Conservation (phyloP, 805 yeast species). For the Candida schatavii region DNA sequence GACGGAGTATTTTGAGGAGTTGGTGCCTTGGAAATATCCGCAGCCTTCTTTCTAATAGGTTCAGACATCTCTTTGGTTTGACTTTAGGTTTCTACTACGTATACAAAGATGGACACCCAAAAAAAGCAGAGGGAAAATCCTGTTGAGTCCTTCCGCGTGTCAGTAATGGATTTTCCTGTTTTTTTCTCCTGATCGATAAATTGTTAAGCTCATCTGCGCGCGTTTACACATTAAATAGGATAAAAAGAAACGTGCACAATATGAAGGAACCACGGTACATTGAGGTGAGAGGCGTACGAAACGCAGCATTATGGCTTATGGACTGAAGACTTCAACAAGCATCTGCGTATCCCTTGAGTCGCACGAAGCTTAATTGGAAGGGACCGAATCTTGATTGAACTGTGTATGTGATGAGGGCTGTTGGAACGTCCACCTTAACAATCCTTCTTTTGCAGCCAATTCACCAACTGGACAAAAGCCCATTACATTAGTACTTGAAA, state of each 20-base stretch:
- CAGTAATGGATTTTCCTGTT: background rate
- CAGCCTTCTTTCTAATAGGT: slow-evolving; percentile 74
- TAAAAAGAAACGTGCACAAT: background rate
- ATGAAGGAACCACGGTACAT: background rate
- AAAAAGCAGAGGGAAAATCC: background rate
- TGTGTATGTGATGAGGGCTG: too few species aligned
- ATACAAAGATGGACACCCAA: background rate
- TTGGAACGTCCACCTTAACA: too few species aligned
- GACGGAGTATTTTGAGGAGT: slow-evolving; percentile 99
- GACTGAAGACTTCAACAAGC: too few species aligned
- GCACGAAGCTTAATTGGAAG: too few species aligned
- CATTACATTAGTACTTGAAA: too few species aligned
- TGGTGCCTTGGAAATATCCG: slow-evolving; percentile 87
- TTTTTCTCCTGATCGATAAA: background rate
- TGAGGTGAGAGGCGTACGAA: too few species aligned
- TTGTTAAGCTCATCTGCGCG: slow-evolving; percentile 2
- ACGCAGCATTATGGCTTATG: too few species aligned
- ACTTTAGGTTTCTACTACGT: background rate
- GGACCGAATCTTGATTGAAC: too few species aligned
- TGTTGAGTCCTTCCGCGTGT: background rate
- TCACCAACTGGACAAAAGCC: too few species aligned
- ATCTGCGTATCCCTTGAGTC: too few species aligned
- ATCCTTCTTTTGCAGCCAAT: too few species aligned
- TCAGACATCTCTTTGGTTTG: slow-evolving; percentile 57
- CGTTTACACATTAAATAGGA: background rate